phyloP scores from a whole-genome alignment of 179 eudicot genomes.

The Actinidia chinensis region DNA sequence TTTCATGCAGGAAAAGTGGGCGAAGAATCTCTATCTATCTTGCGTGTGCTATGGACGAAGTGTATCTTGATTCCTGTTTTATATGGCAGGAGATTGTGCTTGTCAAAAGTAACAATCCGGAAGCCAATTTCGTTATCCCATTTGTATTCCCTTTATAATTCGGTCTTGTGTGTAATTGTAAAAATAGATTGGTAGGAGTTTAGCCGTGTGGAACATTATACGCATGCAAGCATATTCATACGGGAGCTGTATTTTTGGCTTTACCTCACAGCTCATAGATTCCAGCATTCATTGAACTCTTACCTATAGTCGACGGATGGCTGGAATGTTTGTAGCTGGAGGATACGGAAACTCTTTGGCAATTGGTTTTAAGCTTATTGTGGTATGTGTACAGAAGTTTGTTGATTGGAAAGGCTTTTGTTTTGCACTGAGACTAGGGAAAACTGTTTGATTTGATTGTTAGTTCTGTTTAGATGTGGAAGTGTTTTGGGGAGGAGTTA shows the following conservation, averaged over 20 bases:
- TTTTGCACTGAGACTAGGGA: neutral
- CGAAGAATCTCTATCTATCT: slow-evolving; percentile 63
- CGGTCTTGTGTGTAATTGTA: neutral
- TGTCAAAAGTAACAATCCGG: too few relatives aligned
- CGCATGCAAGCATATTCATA: neutral
- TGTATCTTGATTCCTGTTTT: slow-evolving; percentile 41
- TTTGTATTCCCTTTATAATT: neutral
- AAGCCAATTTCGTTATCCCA: too few relatives aligned
- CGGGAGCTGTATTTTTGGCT: neutral
- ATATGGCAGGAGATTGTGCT: too few relatives aligned
- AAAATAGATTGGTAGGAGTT: neutral
- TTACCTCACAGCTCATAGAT: neutral
- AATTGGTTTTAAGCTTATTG: neutral
- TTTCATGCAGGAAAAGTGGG: slow-evolving; percentile 65
- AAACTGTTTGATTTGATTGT: neutral
- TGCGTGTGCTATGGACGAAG: slow-evolving; percentile 65
- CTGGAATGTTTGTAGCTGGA: neutral
- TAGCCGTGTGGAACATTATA: neutral
- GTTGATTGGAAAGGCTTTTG: neutral
- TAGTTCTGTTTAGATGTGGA: too few relatives aligned
- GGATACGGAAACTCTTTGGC: neutral
- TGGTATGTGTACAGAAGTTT: neutral
- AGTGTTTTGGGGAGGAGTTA: too few relatives aligned
- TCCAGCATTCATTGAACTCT: slow-evolving; percentile 2
- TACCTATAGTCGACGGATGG: neutral